These are phyloP conservation scores for Lichtheimia ornata DNA, from an alignment of 371 early-diverging fungal genomes.

Conservation along the genomic window DNA sequence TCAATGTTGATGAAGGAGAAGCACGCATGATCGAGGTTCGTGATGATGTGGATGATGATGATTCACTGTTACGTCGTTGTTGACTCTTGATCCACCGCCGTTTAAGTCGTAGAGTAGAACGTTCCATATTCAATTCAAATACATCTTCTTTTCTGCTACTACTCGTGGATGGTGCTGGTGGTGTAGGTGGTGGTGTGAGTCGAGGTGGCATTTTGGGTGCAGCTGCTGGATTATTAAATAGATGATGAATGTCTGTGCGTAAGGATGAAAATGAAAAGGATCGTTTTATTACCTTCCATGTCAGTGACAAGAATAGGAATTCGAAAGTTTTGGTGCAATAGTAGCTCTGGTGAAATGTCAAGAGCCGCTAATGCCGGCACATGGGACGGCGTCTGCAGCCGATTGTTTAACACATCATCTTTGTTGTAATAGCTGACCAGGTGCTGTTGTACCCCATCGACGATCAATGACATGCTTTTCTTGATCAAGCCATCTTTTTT, in stretches of 20 bases:
- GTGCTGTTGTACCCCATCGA: conserved; percentile 76
- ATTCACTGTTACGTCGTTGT: conserved; percentile 3
- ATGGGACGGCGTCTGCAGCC: conserved; percentile 54
- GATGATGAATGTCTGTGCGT: no score
- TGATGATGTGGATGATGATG: background rate
- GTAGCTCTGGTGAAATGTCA: conserved; percentile 53
- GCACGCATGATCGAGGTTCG: background rate
- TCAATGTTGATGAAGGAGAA: conserved; percentile 1
- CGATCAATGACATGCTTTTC: conserved; percentile 79
- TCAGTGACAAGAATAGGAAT: conserved; percentile 30
- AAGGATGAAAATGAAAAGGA: no score
- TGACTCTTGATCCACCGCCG: conserved; percentile 4
- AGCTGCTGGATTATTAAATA: background rate
- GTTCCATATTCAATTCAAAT: conserved; percentile 9
- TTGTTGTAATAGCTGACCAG: conserved; percentile 84
- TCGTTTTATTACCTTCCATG: background rate
- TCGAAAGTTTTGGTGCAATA: conserved; percentile 59
- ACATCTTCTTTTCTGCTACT: conserved; percentile 5
- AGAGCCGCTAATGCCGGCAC: conserved; percentile 49
- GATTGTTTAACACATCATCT: conserved; percentile 62
- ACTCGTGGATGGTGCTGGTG: background rate
- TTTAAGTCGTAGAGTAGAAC: conserved; percentile 5
- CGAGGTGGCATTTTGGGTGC: background rate
- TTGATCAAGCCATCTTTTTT: conserved; percentile 82
- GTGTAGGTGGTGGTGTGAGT: background rate